Evolutionary conservation across 768 basidiomycete genomes (phyloP), one percentile per base, ranked within the genome.

Genomic region (Asterophora parasitica): DNA sequence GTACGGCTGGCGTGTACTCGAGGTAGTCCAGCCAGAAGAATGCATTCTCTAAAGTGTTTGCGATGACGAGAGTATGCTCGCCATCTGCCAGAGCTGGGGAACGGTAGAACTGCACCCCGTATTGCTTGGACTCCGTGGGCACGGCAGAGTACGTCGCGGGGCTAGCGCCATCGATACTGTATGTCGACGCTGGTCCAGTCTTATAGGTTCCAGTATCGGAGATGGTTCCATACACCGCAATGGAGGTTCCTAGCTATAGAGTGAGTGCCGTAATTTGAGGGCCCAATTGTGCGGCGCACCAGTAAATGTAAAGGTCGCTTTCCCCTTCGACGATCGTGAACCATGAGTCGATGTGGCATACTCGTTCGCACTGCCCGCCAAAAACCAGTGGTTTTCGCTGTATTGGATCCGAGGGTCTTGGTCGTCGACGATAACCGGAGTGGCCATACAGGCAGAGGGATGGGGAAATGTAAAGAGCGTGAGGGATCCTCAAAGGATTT

Each of bases 11-110:
- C 8, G 40, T 44, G 12, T 28, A 46, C 34, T 50, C 12, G 13
- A 53, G 12, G 49, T 46, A 45, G 51, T 53, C 54, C 8, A 55
- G n/a, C 50, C 50, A 55, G 13, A 59, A 41, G 20, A 50, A 48
- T 3, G 50, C 56, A 17, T 49, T 37, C 6, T 45, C 44, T 2
- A 54, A 31, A 17, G 42, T 55, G 32, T 50, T 39, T 12, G 58
- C 59, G 19, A 61, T 49, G 19, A 55, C 49, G 16, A 61, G 48
- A 9, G 56, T 58, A 38, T 61, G 60, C 11, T 51, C 11, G 8
- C 54, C 58, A 10, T 49, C 56, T 1, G 46, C 9, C 9, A 61
- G 49, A 4, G 42, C 26, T 7, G 58, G 46, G 13, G 57, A 58
- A n/a, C 39, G 33, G 33, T 49, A 61, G 35, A 50, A 54, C 15